Evolutionary conservation across 2,329 filamentous ascomycete genomes (phyloP).

Genomic region (Aspergillus sp.): DNA sequence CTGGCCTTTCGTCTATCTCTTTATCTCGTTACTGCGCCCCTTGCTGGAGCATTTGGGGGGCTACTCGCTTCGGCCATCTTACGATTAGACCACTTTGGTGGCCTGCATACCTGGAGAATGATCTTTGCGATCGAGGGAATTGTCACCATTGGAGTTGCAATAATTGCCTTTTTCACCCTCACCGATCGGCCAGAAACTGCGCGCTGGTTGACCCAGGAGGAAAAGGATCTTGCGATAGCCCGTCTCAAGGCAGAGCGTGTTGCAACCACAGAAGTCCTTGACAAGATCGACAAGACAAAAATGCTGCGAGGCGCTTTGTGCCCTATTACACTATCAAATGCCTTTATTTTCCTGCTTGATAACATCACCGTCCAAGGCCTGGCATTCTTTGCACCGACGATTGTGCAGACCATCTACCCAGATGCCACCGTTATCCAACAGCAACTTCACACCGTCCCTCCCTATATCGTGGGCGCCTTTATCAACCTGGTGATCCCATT

Average conservation of each 20-base stretch:
- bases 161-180: conserved; percentile 63
- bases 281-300: conserved; percentile 62
- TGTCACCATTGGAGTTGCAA: conserved; percentile 56
- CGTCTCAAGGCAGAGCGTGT: conserved; percentile 69
- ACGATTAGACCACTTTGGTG: conserved; percentile 58
- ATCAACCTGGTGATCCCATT: conserved; percentile 64
- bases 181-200: conserved; percentile 70
- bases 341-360: conserved; percentile 63
- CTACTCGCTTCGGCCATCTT: conserved; percentile 65
- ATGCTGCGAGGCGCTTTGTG: conserved; percentile 62
- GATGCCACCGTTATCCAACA: conserved; percentile 57
- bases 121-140: conserved; percentile 71
- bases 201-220: conserved; percentile 63
- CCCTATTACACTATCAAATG: conserved; percentile 59
- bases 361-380: conserved; percentile 72
- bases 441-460: conserved; percentile 70
- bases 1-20: conserved; percentile 66
- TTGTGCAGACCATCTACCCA: conserved; percentile 68
- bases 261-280: conserved; percentile 61
- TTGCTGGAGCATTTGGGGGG: conserved; percentile 71
- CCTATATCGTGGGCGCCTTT: conserved; percentile 67
- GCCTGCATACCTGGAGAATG: conserved; percentile 63
- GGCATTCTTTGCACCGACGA: conserved; percentile 69
- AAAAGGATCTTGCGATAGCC: conserved; percentile 66
- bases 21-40: conserved; percentile 69